A percentile compares a stretch with the other conserved stretches of the same genome.
phyloP scores from a whole-genome alignment of 208 protist genomes.

The Acanthamoeba triangularis region DNA sequence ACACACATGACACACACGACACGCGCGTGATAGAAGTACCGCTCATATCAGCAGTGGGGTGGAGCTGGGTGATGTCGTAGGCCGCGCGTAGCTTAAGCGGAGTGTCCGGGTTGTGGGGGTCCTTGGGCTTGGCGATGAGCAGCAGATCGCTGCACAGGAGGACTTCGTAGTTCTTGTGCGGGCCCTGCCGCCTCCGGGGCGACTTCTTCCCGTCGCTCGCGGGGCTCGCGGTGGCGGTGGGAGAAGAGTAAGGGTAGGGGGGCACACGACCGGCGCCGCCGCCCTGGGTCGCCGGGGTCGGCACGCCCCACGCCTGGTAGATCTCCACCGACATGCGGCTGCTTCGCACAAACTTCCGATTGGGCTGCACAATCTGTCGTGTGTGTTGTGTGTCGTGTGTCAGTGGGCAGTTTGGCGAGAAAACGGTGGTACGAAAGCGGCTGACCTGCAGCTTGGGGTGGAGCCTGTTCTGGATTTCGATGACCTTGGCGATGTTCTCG shows the following conservation, averaged over 20 bases:
- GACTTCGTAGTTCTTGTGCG: background rate
- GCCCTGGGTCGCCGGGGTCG: background rate
- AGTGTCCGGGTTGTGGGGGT: background rate
- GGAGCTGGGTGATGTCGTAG: background rate
- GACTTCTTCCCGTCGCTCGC: background rate
- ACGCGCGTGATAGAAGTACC: background rate
- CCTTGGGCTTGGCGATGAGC: background rate
- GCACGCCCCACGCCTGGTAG: background rate
- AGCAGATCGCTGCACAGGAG: background rate
- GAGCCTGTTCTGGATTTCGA: background rate
- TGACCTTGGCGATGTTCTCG: background rate
- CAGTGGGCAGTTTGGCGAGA: background rate
- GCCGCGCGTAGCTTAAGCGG: background rate
- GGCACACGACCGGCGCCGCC: background rate
- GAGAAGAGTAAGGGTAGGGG: background rate
- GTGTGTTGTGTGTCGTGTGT: background rate
- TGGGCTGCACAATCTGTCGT: background rate
- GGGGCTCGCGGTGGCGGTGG: no score
- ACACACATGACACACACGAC: background rate
- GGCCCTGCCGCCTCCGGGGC: background rate
- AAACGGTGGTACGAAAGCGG: background rate
- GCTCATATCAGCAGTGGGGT: background rate
- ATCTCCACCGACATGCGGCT: background rate
- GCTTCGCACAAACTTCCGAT: slow-evolving; percentile 12
- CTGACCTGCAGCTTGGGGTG: background rate